These are phyloP conservation scores for Microascus cirrosus DNA, from an alignment of 2,329 filamentous ascomycete species.

Conservation along the genomic window DNA sequence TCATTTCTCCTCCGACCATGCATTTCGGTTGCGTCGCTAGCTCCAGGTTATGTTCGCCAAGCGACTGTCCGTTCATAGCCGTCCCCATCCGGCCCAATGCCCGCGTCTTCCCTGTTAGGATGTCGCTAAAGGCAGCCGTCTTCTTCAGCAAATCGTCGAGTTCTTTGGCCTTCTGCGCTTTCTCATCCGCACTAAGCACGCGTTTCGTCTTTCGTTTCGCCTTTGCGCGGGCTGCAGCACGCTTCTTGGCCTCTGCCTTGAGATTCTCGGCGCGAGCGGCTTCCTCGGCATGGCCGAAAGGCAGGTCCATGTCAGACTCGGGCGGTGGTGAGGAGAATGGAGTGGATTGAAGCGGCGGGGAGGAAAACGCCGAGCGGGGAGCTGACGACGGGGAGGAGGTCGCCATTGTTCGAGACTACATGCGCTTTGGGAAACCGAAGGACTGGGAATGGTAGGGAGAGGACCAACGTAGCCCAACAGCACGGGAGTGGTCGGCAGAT, in stretches of 20 bases:
- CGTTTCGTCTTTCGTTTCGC: constrained; percentile 36
- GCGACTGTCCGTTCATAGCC: constrained; percentile 44
- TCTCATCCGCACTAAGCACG: constrained; percentile 36
- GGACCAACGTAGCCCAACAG: not conserved
- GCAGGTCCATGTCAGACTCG: constrained; percentile 8
- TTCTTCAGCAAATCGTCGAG: constrained; percentile 48
- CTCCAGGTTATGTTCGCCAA: constrained; percentile 56
- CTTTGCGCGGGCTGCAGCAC: constrained; percentile 26
- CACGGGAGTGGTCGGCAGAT: not conserved
- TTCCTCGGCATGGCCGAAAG: constrained; percentile 23
- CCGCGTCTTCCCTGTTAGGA: constrained; percentile 52
- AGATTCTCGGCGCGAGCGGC: constrained; percentile 23
- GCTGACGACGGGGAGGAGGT: not conserved
- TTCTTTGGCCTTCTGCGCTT: constrained; percentile 46
- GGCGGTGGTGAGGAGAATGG: not conserved
- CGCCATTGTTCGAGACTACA: not conserved
- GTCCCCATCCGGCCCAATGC: constrained; percentile 51
- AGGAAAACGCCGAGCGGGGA: not conserved
- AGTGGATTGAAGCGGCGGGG: not conserved
- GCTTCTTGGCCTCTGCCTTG: constrained; percentile 35
- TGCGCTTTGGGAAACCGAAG: not conserved
- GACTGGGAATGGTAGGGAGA: not conserved
- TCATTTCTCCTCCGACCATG: constrained; percentile 80
- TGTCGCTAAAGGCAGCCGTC: constrained; percentile 49
- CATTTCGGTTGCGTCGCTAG: constrained; percentile 80